Conservation (phyloP, 208 protist genomes). For the Wallacemonas collosoma region DNA sequence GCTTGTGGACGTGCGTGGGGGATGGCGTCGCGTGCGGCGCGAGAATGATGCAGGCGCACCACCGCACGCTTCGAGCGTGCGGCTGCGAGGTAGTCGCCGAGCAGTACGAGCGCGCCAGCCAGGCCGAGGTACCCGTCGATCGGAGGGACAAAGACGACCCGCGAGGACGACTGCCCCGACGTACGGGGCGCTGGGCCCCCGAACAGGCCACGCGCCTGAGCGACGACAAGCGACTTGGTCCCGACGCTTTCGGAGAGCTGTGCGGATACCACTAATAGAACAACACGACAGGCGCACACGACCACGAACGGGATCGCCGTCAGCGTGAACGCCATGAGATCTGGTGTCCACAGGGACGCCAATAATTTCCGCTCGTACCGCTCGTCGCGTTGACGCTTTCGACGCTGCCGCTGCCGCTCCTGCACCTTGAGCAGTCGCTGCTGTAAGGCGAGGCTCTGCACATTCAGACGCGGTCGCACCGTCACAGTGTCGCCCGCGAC, state of each 20-base stretch:
- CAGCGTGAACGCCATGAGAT: background rate
- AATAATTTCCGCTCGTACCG: constrained; percentile 3
- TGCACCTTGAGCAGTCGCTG: constrained; percentile 12
- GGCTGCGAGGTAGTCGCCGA: background rate
- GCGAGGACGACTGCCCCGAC: background rate
- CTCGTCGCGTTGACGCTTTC: background rate
- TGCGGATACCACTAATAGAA: background rate
- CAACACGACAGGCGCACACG: constrained; percentile 6
- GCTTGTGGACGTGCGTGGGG: background rate
- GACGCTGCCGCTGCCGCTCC: background rate
- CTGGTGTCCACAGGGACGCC: constrained; percentile 2
- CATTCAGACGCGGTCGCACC: constrained; percentile 6
- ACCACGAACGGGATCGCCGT: background rate
- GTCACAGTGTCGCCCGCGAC: background rate
- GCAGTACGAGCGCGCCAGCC: background rate
- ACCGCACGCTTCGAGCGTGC: background rate
- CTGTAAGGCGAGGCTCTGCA: constrained; percentile 5
- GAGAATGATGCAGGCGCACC: background rate
- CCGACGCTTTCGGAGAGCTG: background rate
- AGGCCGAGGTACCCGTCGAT: constrained; percentile 9
- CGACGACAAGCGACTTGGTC: background rate
- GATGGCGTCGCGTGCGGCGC: background rate
- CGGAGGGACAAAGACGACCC: constrained; percentile 3
- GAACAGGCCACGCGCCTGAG: background rate
- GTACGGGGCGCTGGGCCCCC: background rate